Base-by-base conservation (phyloP, 176 grass and related monocot species). In the Juncus inflexus region DNA sequence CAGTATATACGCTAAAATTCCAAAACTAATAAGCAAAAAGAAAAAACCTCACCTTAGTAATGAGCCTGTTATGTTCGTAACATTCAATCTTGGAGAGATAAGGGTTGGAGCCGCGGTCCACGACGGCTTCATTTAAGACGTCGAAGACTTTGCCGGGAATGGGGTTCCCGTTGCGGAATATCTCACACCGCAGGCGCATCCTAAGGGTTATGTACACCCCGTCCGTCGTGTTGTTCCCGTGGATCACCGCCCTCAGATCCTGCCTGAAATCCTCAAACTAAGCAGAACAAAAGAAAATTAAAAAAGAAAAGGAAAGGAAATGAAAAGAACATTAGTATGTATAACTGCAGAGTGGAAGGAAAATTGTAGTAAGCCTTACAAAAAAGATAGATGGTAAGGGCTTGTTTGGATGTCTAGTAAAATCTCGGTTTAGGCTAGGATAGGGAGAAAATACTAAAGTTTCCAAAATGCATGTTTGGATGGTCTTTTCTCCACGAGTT, bases 21-120 rank as follows among this genome's bases (percentile, higher is more conserved):
- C 11, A 80, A 58, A 59, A 7, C 65, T 53, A 65, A 85, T 59
- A 14, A 61, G 52, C 5, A 59, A 65, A 64, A 60, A 3, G 19
- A 74, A 28, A 65, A 37, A 54, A 68, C 51, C 74, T 74, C 81
- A 92, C 94, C 84, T 97, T 97, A 55, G 94, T 97, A 79, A 97
- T 97, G 67, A 89, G 88, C 60, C 67, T 81, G 72, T 97, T 84
- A 75, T 99, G 94, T 72, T 92, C 94, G 13, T 99, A 99, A 47
- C 94, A 99, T 72, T 99, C 94, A 59, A 99, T 91, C 84, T 99
- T 99, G 43, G 88, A 99, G 13, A 99, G 88, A 43, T 99, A 99
- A 6, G 94, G 94, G 63, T 99, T 99, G 64, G 94, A 99, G 73
- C 94, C 94, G 15, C 94, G 85, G 72, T 99, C 94, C 45, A 99